phyloP scores from a whole-genome alignment of 352 stramenopile genomes.

The Phytophthora pini region DNA sequence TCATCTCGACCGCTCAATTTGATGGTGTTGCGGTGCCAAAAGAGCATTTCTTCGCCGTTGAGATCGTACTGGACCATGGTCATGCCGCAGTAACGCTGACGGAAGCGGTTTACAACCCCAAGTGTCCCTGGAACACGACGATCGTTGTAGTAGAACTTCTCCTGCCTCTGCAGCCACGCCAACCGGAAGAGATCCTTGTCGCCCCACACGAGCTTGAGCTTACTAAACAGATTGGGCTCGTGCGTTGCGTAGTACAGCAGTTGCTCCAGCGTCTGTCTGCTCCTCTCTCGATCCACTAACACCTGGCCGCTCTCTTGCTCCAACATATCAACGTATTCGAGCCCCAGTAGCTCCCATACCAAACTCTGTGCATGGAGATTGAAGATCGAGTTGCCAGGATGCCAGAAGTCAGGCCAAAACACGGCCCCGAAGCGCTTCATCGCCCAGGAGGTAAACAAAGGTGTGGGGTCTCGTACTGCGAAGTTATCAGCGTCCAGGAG shows the following conservation, averaged over 20 bases:
- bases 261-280: conserved; percentile 45
- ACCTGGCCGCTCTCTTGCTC: conserved; percentile 67
- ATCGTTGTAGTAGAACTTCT: conserved; percentile 48
- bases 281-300: conserved; percentile 42
- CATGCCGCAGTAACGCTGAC: conserved; percentile 50
- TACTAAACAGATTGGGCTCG: conserved; percentile 50
- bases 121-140: conserved; percentile 45
- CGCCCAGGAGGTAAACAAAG: conserved; percentile 38
- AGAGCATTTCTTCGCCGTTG: conserved; percentile 43
- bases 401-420: conserved; percentile 65
- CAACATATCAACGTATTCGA: conserved; percentile 53
- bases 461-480: conserved; percentile 45
- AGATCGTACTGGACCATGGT: conserved; percentile 64
- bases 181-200: conserved; percentile 71
- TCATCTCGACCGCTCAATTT: conserved; percentile 60
- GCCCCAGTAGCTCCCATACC: conserved; percentile 53
- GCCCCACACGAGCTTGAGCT: conserved; percentile 59
- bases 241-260: conserved; percentile 57
- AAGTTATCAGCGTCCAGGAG: conserved; percentile 66
- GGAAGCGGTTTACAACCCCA: conserved; percentile 44
- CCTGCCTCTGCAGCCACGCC: conserved; percentile 46
- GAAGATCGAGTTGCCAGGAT: conserved; percentile 60
- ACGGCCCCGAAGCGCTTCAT: conserved; percentile 46
- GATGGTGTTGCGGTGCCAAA: conserved; percentile 64
- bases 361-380: conserved; percentile 66